Percentiles rank a stretch among this genome's conserved stretches.
Evolutionary conservation across 1,284 basidiomycete species (phyloP).

Genomic region (Agroathelia rolfsii): DNA sequence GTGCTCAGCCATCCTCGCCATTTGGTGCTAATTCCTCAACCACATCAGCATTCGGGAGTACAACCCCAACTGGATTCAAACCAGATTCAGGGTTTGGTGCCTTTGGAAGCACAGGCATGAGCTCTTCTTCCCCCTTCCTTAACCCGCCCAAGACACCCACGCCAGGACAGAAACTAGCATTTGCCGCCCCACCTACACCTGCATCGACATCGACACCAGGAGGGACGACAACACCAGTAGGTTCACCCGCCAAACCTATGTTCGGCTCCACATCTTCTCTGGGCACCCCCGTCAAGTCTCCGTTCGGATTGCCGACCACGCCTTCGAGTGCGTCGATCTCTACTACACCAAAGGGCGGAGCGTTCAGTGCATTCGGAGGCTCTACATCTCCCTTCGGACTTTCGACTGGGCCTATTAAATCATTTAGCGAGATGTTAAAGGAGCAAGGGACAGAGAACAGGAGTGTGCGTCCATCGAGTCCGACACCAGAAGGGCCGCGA

Average conservation of each 20-base stretch:
- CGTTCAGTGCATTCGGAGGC: slow-evolving; percentile 39
- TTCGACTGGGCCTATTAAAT: slow-evolving; percentile 26
- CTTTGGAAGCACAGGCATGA: slow-evolving; percentile 24
- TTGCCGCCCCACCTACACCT: slow-evolving; percentile 17
- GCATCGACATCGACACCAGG: slow-evolving; percentile 10
- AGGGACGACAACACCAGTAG: slow-evolving; percentile 11
- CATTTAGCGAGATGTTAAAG: slow-evolving; percentile 34
- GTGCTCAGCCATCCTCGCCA: too few species aligned
- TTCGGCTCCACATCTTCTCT: slow-evolving; percentile 31
- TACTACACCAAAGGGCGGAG: slow-evolving; percentile 23
- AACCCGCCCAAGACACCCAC: slow-evolving; percentile 28
- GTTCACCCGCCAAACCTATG: slow-evolving; percentile 17
- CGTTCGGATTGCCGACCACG: slow-evolving; percentile 21
- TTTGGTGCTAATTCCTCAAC: too few species aligned
- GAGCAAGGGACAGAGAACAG: too few species aligned
- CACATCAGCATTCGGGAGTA: too few species aligned
- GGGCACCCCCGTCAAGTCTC: slow-evolving; percentile 24
- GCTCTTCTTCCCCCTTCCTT: slow-evolving; percentile 47
- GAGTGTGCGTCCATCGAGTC: too few species aligned
- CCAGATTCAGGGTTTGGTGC: slow-evolving; percentile 31
- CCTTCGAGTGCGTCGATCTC: slow-evolving; percentile 15
- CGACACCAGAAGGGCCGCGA: slow-evolving; percentile 10
- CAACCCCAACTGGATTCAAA: slow-evolving; percentile 26
- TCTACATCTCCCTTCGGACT: slow-evolving; percentile 33
- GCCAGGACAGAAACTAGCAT: slow-evolving; percentile 24